These are phyloP conservation scores for Metschnikowia lachancei DNA, from an alignment of 805 yeast genomes.

Conservation along the genomic window DNA sequence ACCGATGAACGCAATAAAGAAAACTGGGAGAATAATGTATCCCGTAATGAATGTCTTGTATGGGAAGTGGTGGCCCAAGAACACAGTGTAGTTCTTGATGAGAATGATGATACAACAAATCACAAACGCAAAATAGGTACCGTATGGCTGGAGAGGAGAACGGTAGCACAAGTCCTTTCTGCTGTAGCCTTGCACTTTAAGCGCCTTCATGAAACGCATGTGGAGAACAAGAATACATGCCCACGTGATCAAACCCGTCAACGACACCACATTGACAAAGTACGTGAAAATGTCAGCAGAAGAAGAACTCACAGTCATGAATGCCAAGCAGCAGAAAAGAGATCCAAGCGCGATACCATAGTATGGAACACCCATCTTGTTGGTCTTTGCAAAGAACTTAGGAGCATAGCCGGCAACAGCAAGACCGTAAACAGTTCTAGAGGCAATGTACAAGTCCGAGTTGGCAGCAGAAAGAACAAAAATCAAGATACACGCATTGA, in stretches of 20 bases:
- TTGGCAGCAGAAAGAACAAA: slow-evolving; percentile 25
- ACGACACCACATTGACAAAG: slow-evolving; percentile 74
- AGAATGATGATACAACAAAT: slow-evolving; percentile 55
- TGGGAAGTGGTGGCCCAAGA: slow-evolving; percentile 48
- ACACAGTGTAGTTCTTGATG: slow-evolving; percentile 65
- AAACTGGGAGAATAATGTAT: slow-evolving; percentile 72
- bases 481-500: slow-evolving; percentile 22
- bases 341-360: slow-evolving; percentile 52
- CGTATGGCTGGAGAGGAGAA: slow-evolving; percentile 71
- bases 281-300: slow-evolving; percentile 60
- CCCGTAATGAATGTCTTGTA: slow-evolving; percentile 72
- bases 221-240: slow-evolving; percentile 66
- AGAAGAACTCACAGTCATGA: slow-evolving; percentile 60
- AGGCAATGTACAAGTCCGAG: slow-evolving; percentile 24
- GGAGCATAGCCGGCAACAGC: slow-evolving; percentile 24
- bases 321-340: slow-evolving; percentile 62
- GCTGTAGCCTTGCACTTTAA: slow-evolving; percentile 63
- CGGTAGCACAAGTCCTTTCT: slow-evolving; percentile 53
- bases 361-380: slow-evolving; percentile 69
- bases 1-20: slow-evolving; percentile 51
- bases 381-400: slow-evolving; percentile 42
- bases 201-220: slow-evolving; percentile 62
- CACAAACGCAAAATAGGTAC: slow-evolving; percentile 55
- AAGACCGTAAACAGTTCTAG: slow-evolving; percentile 23
- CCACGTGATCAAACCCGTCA: slow-evolving; percentile 76